phyloP scores from a whole-genome alignment of 148 eudicot genomes.

The Tetragonia tetragonoides region DNA sequence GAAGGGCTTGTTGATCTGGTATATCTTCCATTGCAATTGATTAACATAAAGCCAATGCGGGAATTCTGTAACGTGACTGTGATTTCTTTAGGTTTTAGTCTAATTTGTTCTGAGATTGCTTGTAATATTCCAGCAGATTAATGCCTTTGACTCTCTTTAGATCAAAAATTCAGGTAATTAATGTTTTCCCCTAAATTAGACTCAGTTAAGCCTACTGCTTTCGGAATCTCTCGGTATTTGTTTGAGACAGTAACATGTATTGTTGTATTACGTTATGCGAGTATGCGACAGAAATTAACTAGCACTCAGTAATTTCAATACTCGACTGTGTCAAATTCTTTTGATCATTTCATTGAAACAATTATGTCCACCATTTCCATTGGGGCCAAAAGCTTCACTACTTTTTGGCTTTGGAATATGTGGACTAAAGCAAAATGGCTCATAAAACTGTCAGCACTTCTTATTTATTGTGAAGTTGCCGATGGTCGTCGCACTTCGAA shows the following conservation, averaged over 20 bases:
- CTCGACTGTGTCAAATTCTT: too few species aligned
- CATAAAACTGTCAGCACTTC: too few species aligned
- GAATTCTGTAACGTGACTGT: not conserved
- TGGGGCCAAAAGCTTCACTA: too few species aligned
- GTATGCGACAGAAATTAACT: too few species aligned
- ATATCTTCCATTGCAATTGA: not conserved
- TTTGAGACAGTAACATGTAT: not conserved
- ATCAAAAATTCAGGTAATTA: not conserved
- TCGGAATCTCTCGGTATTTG: not conserved
- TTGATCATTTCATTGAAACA: too few species aligned
- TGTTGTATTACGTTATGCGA: not conserved
- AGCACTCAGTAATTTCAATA: too few species aligned
- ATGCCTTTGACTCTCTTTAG: not conserved
- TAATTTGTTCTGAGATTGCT: slow-evolving; percentile 5
- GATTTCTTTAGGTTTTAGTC: not conserved
- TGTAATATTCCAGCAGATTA: not conserved
- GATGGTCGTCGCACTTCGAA: too few species aligned
- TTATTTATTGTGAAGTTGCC: too few species aligned
- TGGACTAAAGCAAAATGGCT: too few species aligned
- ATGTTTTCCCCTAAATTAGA: not conserved
- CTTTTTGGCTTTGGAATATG: too few species aligned
- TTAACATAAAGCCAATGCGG: not conserved
- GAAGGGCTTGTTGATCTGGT: not conserved
- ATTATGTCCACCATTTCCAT: too few species aligned
- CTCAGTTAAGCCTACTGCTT: not conserved